Evolutionary conservation across 2,329 filamentous ascomycete species (phyloP).

Genomic region (Ramularia endophylla): DNA sequence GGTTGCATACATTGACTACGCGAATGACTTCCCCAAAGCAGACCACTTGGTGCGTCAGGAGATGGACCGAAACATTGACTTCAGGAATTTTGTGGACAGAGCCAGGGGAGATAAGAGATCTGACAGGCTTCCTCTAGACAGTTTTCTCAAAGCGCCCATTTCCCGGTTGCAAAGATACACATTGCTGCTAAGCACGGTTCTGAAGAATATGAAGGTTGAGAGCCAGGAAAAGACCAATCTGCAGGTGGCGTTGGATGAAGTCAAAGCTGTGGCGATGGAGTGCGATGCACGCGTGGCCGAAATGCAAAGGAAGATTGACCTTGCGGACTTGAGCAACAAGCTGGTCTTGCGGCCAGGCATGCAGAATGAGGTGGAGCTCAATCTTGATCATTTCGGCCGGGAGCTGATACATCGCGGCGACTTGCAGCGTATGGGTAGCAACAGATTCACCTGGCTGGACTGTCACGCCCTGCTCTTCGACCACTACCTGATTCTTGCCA

Average conservation of each 20-base stretch:
- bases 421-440: constrained; percentile 79
- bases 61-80: constrained; percentile 74
- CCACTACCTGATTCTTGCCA: constrained; percentile 90
- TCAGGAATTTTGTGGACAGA: constrained; percentile 77
- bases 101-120: constrained; percentile 73
- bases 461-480: constrained; percentile 92
- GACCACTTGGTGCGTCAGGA: constrained; percentile 79
- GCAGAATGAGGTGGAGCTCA: constrained; percentile 73
- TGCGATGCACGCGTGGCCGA: constrained; percentile 91
- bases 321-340: constrained; percentile 77
- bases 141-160: constrained; percentile 87
- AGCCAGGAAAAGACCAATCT: constrained; percentile 87
- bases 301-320: constrained; percentile 81
- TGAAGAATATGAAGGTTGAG: constrained; percentile 76
- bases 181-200: constrained; percentile 73
- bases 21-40: constrained; percentile 77
- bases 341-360: constrained; percentile 82
- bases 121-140: constrained; percentile 84
- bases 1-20: constrained; percentile 84
- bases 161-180: constrained; percentile 87
- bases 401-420: constrained; percentile 87
- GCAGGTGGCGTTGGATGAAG: constrained; percentile 79
- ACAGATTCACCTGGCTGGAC: constrained; percentile 88
- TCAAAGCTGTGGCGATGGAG: constrained; percentile 80
- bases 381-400: constrained; percentile 88